Base-by-base conservation (phyloP, 2,329 filamentous ascomycete species). In the Aspergillus sergii region DNA sequence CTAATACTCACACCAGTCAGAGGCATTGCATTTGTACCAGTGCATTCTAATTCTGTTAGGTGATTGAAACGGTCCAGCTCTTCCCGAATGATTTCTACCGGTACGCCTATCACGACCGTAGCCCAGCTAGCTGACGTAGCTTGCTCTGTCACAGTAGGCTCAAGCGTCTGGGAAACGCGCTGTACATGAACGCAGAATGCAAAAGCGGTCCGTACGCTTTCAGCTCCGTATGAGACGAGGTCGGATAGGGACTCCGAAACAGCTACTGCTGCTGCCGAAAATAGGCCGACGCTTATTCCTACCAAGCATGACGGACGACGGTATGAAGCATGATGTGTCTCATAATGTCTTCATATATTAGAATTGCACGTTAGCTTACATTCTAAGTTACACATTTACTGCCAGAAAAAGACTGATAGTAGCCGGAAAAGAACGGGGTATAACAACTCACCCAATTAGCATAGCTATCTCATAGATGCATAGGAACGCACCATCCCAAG, bases 401-500 rank as follows among this genome's bases (percentile, higher is more conserved):
- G 23, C 3, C 23, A 26, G 23, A 26, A 26, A 26, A 26, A 26
- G 23, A 26, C 23, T 26, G 23, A 4, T 26, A 26, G 23, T 26
- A 26, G 23, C 23, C 1, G 23, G 34, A 16, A 10, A 14, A 14
- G 6, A 36, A 36, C 12, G 12, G 12, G 5, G 6, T 0, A 36
- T 16, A 14, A 14, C 34, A 4, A 36, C 74, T 64, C 75, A 84
- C 82, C 78, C 79, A 56, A 85, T 84, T 54, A 79, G 75, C 2
- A 73, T 74, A 1, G 69, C 81, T 3, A 85, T 36, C 63, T 85
- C 69, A 4, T 81, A 63, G 1, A 76, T 70, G 53, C 69, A 70
- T 2, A 85, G 76, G 1, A 85, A 68, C 7, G 79, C 73, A 2
- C 83, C 79, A 36, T 85, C 82, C 2, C 85, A 68, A 4, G 83